Percentiles rank a stretch among this genome's conserved stretches.
phyloP scores from a whole-genome alignment of 2,329 filamentous ascomycete species.

The Monilinia vaccinii-corymbosi region DNA sequence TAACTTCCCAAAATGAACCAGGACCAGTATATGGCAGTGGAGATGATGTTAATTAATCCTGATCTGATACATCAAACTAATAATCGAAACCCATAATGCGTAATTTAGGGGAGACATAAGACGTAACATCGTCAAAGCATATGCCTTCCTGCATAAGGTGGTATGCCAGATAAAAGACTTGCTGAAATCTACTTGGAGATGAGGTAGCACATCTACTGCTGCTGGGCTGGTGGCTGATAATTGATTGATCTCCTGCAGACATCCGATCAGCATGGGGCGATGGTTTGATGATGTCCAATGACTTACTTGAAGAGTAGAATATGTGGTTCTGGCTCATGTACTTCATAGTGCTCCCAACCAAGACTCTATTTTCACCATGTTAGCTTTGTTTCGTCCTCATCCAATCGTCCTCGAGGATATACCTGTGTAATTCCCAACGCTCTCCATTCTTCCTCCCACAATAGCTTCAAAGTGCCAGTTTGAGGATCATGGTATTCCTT shows the following conservation, averaged over 20 bases:
- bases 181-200: constrained; percentile 18
- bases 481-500: constrained; percentile 85
- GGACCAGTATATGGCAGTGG: constrained; percentile 11
- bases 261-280: constrained; percentile 11
- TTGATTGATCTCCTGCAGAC: constrained; percentile 27
- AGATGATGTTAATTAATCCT: constrained; percentile 25
- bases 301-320: constrained; percentile 97
- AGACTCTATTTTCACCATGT: constrained; percentile 56
- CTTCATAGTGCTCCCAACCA: constrained; percentile 98
- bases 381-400: neutral
- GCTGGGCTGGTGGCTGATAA: constrained; percentile 20
- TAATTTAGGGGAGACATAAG: constrained; percentile 26
- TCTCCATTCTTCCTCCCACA: constrained; percentile 99
- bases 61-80: constrained; percentile 26
- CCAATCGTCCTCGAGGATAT: constrained; percentile 13
- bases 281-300: neutral
- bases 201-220: constrained; percentile 16
- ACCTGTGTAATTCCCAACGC: constrained; percentile 96
- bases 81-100: constrained; percentile 19
- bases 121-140: constrained; percentile 30
- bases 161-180: constrained; percentile 22
- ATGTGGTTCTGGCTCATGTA: constrained; percentile 96
- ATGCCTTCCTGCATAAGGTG: constrained; percentile 16
- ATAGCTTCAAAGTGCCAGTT: constrained; percentile 86
- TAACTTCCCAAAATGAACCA: constrained; percentile 6